Conservation (phyloP, 2,329 filamentous ascomycete genomes). For the Allantophomopsis lycopodina region DNA sequence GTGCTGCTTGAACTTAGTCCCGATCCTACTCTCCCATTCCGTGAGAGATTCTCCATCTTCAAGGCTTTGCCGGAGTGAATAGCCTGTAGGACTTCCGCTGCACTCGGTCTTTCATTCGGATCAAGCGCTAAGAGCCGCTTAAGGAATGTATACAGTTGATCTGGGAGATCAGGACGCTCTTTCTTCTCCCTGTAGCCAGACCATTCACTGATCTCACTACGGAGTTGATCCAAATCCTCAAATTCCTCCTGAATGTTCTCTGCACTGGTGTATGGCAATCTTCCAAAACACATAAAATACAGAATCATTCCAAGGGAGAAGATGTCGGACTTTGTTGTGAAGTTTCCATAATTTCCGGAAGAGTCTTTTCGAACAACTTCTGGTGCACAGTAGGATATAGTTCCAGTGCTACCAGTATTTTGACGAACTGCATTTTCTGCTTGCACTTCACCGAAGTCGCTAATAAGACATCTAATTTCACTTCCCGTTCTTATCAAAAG, state of each 20-base stretch:
- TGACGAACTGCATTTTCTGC: constrained; percentile 67
- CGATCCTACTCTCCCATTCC: constrained; percentile 8
- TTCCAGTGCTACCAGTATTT: constrained; percentile 87
- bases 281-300: constrained; percentile 93
- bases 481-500: constrained; percentile 64
- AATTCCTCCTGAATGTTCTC: constrained; percentile 82
- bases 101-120: constrained; percentile 64
- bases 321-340: constrained; percentile 95
- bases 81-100: constrained; percentile 61
- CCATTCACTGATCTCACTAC: constrained; percentile 80
- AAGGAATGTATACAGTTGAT: constrained; percentile 73
- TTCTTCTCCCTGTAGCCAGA: constrained; percentile 68
- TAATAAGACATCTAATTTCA: constrained; percentile 71
- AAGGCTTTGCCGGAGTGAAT: constrained; percentile 14
- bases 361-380: constrained; percentile 67
- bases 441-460: constrained; percentile 96
- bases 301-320: constrained; percentile 98
- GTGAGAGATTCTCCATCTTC: constrained; percentile 11
- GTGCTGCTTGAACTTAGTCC: constrained; percentile 5
- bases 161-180: constrained; percentile 68
- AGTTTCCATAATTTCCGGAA: constrained; percentile 71
- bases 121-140: constrained; percentile 69
- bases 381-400: constrained; percentile 93
- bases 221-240: constrained; percentile 75
- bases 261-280: constrained; percentile 72